Base-by-base conservation (phyloP, 768 basidiomycete genomes). In the Pisolithus sp. region DNA sequence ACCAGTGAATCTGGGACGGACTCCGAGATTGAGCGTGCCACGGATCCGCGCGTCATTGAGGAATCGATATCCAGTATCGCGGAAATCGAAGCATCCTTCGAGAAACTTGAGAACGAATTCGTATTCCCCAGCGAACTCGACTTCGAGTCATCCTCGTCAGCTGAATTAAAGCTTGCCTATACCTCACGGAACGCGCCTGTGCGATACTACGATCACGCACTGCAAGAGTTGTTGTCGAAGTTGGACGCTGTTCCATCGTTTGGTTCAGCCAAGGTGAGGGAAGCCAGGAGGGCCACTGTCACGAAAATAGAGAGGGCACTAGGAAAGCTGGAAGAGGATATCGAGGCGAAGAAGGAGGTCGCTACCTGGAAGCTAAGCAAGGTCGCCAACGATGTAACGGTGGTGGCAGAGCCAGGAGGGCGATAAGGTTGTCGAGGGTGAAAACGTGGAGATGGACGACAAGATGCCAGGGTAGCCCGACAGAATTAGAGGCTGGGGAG, bases 161-260 rank as follows among this genome's bases (percentile, higher is more conserved):
- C 62, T 12, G 43, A 58, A 23, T 60, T 68, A 5, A 68, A 68
- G 36, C 76, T 89, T 9, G 72, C 79, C 4, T 86, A 77, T 71
- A 80, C 79, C 24, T 58, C 77, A 9, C 67, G 62, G 44, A 89
- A 87, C 62, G 76, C 78, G 24, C 76, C 80, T 0, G 68, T 88
- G 37, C 81, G 81, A 50, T 76, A 73, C 55, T 82, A 85, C 65
- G 79, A 83, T 57, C 76, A 86, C 57, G 74, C 76, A 18, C 67
- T 88, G n/a, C 73, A 73, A 47, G 67, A 72, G 38, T 71, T 89
- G 23, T 66, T 89, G 18, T 59, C 71, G 10, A 70, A 74, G 53
- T 71, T 88, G 23, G 86, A 89, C 58, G 74, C 71, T 0, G 72
- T 89, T 26, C 75, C 81, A 30, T 83, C 81, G 55, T 73, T 71